A percentile compares a stretch with the other conserved stretches of the same genome.
phyloP scores from a whole-genome alignment of 345 rosid genomes.

The Citrus inodora region DNA sequence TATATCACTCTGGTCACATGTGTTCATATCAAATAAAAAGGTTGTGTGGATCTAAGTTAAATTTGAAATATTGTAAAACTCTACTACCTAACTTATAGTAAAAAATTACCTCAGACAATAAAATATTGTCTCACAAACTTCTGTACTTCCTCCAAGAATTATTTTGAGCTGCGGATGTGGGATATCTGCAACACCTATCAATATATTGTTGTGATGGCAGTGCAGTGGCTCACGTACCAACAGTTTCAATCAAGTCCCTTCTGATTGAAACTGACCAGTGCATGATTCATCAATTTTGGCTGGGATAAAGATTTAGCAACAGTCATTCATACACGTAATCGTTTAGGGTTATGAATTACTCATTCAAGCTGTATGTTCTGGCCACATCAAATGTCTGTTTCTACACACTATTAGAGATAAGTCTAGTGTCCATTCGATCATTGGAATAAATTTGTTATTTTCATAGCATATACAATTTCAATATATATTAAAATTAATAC shows the following conservation, averaged over 20 bases:
- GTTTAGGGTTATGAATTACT: not conserved
- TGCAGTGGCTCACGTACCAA: not conserved
- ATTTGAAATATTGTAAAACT: too few relatives aligned
- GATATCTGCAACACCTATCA: too few relatives aligned
- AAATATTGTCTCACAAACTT: too few relatives aligned
- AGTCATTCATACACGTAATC: not conserved
- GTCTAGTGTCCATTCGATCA: not conserved
- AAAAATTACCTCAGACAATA: too few relatives aligned
- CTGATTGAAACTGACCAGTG: not conserved
- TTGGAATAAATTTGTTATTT: not conserved
- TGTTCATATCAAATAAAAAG: too few relatives aligned
- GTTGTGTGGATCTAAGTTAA: too few relatives aligned
- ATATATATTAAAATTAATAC: too few relatives aligned
- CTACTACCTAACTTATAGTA: too few relatives aligned
- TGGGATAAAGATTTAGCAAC: not conserved
- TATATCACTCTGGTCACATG: too few relatives aligned
- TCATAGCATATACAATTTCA: not conserved
- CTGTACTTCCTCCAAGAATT: too few relatives aligned
- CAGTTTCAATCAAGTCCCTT: not conserved
- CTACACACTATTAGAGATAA: not conserved
- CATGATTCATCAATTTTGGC: not conserved
- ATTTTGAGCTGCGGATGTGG: too few relatives aligned
- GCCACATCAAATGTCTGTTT: not conserved
- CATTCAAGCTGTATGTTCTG: not conserved
- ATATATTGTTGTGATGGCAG: not conserved